These are phyloP conservation scores for Ceratocystis alfenasii DNA, from an alignment of 2,329 filamentous ascomycete species.

Conservation along the genomic window DNA sequence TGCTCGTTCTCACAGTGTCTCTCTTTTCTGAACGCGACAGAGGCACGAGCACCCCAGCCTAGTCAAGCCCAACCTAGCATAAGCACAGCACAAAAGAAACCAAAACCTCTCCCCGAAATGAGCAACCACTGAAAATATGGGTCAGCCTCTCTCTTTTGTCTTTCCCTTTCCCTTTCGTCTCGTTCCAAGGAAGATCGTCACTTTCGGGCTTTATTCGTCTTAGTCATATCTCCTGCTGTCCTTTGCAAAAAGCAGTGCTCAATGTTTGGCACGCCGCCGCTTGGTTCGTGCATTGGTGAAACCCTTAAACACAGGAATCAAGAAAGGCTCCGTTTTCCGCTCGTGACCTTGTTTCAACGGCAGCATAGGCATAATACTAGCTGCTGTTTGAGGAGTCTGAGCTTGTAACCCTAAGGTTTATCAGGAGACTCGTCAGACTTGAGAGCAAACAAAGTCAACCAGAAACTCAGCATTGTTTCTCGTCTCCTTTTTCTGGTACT, in stretches of 20 bases:
- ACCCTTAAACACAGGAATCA: background rate
- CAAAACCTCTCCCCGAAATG: too few relatives aligned
- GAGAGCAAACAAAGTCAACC: background rate
- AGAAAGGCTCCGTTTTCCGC: background rate
- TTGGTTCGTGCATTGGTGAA: background rate
- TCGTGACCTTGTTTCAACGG: constrained; percentile 1
- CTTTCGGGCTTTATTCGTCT: background rate
- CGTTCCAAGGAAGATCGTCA: background rate
- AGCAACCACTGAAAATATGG: too few relatives aligned
- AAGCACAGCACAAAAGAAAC: background rate
- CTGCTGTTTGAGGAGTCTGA: background rate
- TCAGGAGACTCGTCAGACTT: background rate
- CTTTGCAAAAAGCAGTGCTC: too few relatives aligned
- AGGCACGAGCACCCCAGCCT: background rate
- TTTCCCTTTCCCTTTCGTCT: too few relatives aligned
- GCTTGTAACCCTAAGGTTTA: background rate
- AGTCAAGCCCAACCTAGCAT: background rate
- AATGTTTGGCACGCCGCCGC: background rate
- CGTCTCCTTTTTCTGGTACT: background rate
- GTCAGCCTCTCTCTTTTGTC: too few relatives aligned
- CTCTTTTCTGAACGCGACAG: background rate
- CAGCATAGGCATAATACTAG: background rate
- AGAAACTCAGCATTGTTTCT: background rate
- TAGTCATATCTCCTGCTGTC: background rate
- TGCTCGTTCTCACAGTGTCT: too few relatives aligned